Base-by-base conservation (phyloP, 176 grass and related monocot species). In the Dactylis glomerata region DNA sequence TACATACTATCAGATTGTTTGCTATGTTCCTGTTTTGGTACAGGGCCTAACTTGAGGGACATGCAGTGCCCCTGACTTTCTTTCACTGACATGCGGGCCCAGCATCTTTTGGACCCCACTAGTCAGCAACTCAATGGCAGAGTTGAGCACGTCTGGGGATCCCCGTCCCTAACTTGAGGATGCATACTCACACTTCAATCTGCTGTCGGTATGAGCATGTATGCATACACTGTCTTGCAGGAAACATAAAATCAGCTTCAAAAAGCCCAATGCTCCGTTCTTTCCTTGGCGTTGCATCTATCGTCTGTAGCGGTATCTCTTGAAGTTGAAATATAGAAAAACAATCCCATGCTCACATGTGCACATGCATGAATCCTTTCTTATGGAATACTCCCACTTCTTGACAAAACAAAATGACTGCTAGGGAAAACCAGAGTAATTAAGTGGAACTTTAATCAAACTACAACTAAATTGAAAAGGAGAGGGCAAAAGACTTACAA, bases 311-410 rank as follows among this genome's bases (percentile, higher is more conserved):
- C n/a, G n/a, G n/a, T n/a, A n/a, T n/a, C n/a, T n/a, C n/a, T n/a
- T n/a, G n/a, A n/a, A n/a, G n/a, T 23, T 93, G 89, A 44, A 95
- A 81, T 12, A 91, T 91, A 83, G 80, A 81, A 94, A 93, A 52
- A 98, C 89, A 92, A 98, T 98, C 12, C 96, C 96, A 34, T 91
- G 93, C 16, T 98, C 96, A 34, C 93, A 98, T 9, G 96, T 98
- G 68, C 89, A 95, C n/a, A n/a, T n/a, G n/a, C 78, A 95, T 98
- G 85, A 95, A 98, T 34, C 96, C 96, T 42, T 98, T 98, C 91
- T 98, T 98, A 78, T 98, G 96, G 50, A 93, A 98, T 98, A 98
- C 38, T 98, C 93, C 96, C 96, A 95, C 76, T 98, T 98, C 71
- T 98, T 98, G 13, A 98, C 96, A 73, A 98, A 93, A 27, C 92